Evolutionary conservation across 768 basidiomycete species (phyloP), one percentile per base, ranked within the genome.

Genomic region (Cystoderma amianthinum): DNA sequence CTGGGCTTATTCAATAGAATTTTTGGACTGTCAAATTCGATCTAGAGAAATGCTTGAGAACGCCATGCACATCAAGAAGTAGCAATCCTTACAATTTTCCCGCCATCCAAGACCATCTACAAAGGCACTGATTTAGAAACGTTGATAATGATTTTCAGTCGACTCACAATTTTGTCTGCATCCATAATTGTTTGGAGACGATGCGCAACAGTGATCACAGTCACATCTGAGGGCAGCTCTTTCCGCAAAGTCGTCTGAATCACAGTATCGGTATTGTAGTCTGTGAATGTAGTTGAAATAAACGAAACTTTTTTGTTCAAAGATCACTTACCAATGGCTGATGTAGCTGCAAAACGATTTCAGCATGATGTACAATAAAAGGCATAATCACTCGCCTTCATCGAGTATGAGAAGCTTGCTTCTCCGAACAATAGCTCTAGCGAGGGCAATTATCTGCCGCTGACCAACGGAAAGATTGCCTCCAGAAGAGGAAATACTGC

Each of bases 381-480:
- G 11, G 15, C 21, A 15, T 10, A 42, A 34, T n/a, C 9, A 42
- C 49, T 60, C 61, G 51, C 78, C 78, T 60, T 80, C 78, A 53
- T 77, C 79, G 24, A 80, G 57, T 15, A 80, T 72, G 33, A 81
- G 65, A 23, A 80, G 60, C 23, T 72, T 67, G 55, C 73, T 78
- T 28, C 68, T 63, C 12, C 75, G 62, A 5, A 81, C 60, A 39
- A 80, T 65, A 4, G 79, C 79, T 22, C 79, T 63, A 4, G 79
- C 78, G 56, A 80, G 63, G 10, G 78, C 76, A 38, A 80, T 68
- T 35, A 80, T 65, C 48, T 87, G 84, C 10, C 82, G 57, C 51
- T 85, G 82, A 18, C 84, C 84, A 36, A 80, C 75, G 2, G 78
- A 81, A 49, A 85, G 75, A 55, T 85, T 85, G 17, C 68, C 56